Base-by-base conservation (phyloP, 495 filamentous ascomycete species). In the Hypomontagnella monticulosa region DNA sequence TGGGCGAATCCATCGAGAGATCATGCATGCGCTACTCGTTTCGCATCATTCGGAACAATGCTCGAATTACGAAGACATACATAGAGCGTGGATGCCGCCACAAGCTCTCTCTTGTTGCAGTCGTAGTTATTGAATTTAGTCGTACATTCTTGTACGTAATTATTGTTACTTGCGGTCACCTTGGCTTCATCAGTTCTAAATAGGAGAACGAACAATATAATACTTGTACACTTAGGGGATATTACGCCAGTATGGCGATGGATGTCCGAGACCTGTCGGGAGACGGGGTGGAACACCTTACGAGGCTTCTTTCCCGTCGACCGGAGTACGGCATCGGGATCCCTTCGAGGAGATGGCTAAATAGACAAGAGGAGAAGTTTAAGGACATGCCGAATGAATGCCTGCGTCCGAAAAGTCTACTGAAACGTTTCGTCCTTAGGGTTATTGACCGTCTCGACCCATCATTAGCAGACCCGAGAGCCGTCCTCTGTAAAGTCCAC, bases 401-500 rank as follows among this genome's bases (percentile, higher is more conserved):
- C 15, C 56, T 69, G 8, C 41, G 43, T 1, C 51, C 61, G 6
- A 54, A 64, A 16, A 67, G 57, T 33, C 12, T 48, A 0, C 20
- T 74, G 8, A 73, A 67, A 56, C 67, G 72, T 32, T 56, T 75
- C 15, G 48, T 71, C 34, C 61, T 66, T 1, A 71, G 58, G 27
- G 50, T 75, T 11, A 47, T 42, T 11, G 70, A 75, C 33, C 48
- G n/a, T 4, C 55, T 71, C 40, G 62, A 69, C 36, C 57, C 62
- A 8, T 54, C 38, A 3, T 51, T 61, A 4, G 43, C 66, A n/a
- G 69, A 71, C 36, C 71, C 71, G 46, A 64, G 60, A 23, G 71
- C 72, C 15, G 49, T 72, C 7, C 71, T 80, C 12, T 80, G 78
- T 54, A 32, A 43, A 16, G 70, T 69, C 2, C 79, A 81, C 64